These are phyloP conservation scores for Fraxinus ornus DNA, from an alignment of 305 asterid genomes.

Conservation along the genomic window DNA sequence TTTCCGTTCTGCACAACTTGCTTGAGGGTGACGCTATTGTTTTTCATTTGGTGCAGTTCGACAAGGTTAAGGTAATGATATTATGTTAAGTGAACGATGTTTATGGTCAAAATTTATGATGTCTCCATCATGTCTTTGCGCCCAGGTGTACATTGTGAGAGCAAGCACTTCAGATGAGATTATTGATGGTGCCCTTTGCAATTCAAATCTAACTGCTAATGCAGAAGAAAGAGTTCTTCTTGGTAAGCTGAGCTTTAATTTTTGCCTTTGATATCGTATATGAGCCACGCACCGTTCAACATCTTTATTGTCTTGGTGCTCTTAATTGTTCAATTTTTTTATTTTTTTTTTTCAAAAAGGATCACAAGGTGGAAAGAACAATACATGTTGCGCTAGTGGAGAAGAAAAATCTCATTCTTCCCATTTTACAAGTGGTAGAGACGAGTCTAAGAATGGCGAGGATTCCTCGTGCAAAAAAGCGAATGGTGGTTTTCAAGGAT, in stretches of 20 bases:
- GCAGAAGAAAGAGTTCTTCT: background rate
- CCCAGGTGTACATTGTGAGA: slow-evolving; percentile 4
- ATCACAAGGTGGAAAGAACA: background rate
- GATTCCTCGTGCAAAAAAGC: background rate
- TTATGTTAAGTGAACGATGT: background rate
- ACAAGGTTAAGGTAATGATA: slow-evolving; percentile 39
- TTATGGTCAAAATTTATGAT: background rate
- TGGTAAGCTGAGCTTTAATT: background rate
- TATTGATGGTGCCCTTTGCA: background rate
- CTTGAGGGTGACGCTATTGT: slow-evolving; percentile 45
- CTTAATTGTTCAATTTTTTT: background rate
- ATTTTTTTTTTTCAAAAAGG: background rate
- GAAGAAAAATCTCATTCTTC: background rate
- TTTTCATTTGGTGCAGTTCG: slow-evolving; percentile 37
- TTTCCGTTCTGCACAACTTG: slow-evolving; percentile 39
- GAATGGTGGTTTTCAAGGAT: background rate
- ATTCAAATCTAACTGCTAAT: background rate
- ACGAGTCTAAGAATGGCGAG: background rate
- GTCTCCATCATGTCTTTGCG: background rate
- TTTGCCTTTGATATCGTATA: background rate
- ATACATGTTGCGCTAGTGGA: background rate
- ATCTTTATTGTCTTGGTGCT: background rate
- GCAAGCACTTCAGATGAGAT: background rate
- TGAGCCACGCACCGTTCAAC: background rate
- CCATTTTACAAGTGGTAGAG: background rate